Conservation (phyloP, 192 early-diverging fungal genomes). For the Geosiphon pyriformis region DNA sequence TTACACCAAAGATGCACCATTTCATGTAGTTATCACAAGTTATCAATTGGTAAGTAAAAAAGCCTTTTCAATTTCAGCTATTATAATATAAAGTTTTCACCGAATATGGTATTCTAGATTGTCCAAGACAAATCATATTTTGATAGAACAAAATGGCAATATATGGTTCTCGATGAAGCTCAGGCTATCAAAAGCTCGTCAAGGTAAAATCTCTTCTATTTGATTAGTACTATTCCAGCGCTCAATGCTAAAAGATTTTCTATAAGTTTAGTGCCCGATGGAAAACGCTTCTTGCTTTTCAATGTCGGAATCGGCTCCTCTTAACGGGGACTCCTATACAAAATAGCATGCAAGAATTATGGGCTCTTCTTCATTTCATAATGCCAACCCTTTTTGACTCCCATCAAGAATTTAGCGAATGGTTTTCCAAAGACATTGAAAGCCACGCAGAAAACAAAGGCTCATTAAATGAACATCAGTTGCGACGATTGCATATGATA, state of each 20-base stretch:
- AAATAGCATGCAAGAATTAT: constrained; percentile 92
- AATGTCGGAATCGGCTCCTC: constrained; percentile 77
- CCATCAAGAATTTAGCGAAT: constrained; percentile 90
- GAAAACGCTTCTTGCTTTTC: constrained; percentile 78
- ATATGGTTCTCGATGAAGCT: constrained; percentile 93
- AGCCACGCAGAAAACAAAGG: constrained; percentile 80
- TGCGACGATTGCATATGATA: constrained; percentile 83
- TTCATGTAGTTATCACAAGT: constrained; percentile 86
- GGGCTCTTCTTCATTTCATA: constrained; percentile 90
- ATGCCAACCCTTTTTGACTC: constrained; percentile 94
- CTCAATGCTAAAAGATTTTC: not conserved
- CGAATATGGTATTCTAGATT: constrained; percentile 27
- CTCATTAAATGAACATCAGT: constrained; percentile 76
- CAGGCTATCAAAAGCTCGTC: constrained; percentile 92
- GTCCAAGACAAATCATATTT: constrained; percentile 79
- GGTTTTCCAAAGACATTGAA: constrained; percentile 92
- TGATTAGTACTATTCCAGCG: not conserved
- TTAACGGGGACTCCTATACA: constrained; percentile 93
- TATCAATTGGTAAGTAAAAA: constrained; percentile 65
- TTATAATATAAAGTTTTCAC: too few species aligned
- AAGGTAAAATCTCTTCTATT: not conserved
- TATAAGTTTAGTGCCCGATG: constrained; percentile 59
- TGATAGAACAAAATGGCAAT: constrained; percentile 86
- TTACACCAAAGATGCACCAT: constrained; percentile 69
- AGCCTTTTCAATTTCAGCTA: too few species aligned